Evolutionary conservation across 169 alveolate species (phyloP), one percentile per base, ranked within the genome.

Genomic region (Cryptosporidium canis): DNA sequence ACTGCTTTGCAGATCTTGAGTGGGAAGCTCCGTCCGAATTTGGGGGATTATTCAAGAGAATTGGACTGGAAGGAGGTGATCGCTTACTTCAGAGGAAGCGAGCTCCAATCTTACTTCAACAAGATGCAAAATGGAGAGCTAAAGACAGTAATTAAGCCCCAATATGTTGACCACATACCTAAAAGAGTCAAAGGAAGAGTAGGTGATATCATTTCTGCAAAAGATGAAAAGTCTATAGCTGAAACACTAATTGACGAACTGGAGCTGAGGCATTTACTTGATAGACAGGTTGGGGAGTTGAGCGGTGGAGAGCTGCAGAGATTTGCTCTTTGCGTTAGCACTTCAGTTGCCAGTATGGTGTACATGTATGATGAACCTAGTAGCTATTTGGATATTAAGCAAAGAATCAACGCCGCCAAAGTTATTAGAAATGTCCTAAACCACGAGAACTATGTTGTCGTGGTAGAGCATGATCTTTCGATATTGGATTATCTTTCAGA

Each of bases 361-460:
- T 96, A 96, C 83, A 98, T 98, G 99, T 98, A 98, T 90, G 99
- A 98, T 92, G 99, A 98, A 94, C 99, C 99, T 0, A 95, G 99
- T 67, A 96, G 99, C 55, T 98, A 98, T 92, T 94, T 98, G 68
- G 99, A 98, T 93, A 98, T 98, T 21, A 96, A 94, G 90, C 99
- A 98, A 92, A 93, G 99, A 66, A 95, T 98, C 18, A 95, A 95
- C 35, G 99, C 99, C 47, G 99, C 99, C 12, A 92, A 92, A 48
- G 95, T 97, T 31, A 97, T 98, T 31, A 94, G 99, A 35, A 91
- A 93, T 39, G 90, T 95, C 24, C 92, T 97, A 21, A 82, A 91
- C 16, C 95, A 94, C 58, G 98, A 97, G 71, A 96, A 97, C 83
- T 98, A 97, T 91, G 96, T 98, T 29, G 96, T 98, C 48, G 98